Percentiles rank a stretch among this genome's conserved stretches.
Conservation (phyloP, 2,329 filamentous ascomycete species). For the Cercospora beticola region DNA sequence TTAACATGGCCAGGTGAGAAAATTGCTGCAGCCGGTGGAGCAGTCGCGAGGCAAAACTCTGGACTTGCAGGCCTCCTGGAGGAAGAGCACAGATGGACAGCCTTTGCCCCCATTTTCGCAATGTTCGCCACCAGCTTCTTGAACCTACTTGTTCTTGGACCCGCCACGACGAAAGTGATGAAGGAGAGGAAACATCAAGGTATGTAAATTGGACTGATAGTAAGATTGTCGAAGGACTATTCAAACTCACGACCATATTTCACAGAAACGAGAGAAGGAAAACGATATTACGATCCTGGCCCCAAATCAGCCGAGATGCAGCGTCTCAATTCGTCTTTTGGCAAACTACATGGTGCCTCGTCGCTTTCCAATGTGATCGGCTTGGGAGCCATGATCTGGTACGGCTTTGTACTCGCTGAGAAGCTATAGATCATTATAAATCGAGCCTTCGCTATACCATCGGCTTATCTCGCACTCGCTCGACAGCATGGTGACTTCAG, state of each 20-base stretch:
- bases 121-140: slow-evolving; percentile 69
- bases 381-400: slow-evolving; percentile 68
- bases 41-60: slow-evolving; percentile 27
- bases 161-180: slow-evolving; percentile 73
- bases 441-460: neutral
- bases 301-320: slow-evolving; percentile 85
- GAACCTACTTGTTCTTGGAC: slow-evolving; percentile 72
- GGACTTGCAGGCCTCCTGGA: slow-evolving; percentile 51
- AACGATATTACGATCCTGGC: slow-evolving; percentile 75
- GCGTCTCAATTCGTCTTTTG: slow-evolving; percentile 74
- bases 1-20: slow-evolving; percentile 73
- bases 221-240: neutral
- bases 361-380: slow-evolving; percentile 74
- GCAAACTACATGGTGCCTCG: slow-evolving; percentile 75
- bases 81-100: slow-evolving; percentile 60
- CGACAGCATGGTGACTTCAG: neutral
- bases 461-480: neutral
- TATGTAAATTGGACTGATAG: slow-evolving; percentile 42
- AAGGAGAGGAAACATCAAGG: slow-evolving; percentile 75
- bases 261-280: slow-evolving; percentile 79
- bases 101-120: slow-evolving; percentile 66
- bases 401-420: slow-evolving; percentile 72
- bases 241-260: neutral
- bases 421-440: slow-evolving; percentile 46
- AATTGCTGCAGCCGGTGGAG: slow-evolving; percentile 28